Evolutionary conservation across 2,329 filamentous ascomycete species (phyloP).

Genomic region (Nemania sp.): DNA sequence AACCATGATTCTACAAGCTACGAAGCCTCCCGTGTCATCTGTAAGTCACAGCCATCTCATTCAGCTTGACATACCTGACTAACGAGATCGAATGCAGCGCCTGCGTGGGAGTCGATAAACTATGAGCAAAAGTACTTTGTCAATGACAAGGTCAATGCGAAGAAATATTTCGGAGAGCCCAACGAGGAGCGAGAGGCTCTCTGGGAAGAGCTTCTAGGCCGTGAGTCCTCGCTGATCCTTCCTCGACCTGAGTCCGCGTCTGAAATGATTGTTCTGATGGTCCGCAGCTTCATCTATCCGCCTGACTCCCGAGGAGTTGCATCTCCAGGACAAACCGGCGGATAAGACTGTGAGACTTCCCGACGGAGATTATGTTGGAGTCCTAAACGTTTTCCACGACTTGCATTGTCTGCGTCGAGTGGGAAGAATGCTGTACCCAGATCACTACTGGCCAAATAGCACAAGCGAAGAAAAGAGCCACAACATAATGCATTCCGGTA

Average conservation of each 20-base stretch:
- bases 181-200: slow-evolving; percentile 3
- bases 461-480: slow-evolving; percentile 3
- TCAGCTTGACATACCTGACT: neutral
- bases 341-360: slow-evolving; percentile 4
- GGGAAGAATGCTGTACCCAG: slow-evolving; percentile 2
- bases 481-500: slow-evolving; percentile 6
- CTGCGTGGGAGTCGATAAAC: neutral
- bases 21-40: neutral
- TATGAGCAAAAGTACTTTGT: slow-evolving; percentile 5
- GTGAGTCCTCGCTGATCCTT: neutral
- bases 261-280: neutral
- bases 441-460: slow-evolving; percentile 14
- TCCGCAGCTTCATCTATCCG: slow-evolving; percentile 2
- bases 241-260: neutral
- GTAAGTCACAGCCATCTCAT: neutral
- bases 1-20: neutral
- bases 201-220: slow-evolving; percentile 10
- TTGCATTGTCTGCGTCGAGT: slow-evolving; percentile 10
- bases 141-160: neutral
- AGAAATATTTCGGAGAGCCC: slow-evolving; percentile 7
- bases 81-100: neutral
- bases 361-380: slow-evolving; percentile 10
- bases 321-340: neutral
- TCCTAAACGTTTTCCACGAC: slow-evolving; percentile 8
- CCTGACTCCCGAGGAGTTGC: neutral